These are phyloP conservation scores for Podospora comata DNA, from an alignment of 495 filamentous ascomycete genomes.

Conservation along the genomic window DNA sequence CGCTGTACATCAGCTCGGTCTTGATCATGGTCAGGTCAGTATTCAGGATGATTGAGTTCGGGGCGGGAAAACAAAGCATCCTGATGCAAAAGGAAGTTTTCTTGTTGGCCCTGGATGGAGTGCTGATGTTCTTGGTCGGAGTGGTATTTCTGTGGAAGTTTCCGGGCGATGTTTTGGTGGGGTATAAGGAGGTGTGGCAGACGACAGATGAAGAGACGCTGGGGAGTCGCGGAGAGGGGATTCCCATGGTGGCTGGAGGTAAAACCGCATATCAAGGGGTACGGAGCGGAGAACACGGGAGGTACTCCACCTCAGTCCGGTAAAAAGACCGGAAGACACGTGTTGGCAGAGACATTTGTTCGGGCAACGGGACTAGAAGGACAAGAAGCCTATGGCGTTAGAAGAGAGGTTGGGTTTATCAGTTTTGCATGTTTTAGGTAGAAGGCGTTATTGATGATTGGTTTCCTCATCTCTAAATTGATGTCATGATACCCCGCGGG, in stretches of 20 bases:
- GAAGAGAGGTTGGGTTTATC: no score
- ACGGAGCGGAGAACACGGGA: background rate
- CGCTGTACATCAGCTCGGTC: conserved; percentile 49
- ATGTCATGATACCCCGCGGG: no score
- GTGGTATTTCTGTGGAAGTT: conserved; percentile 25
- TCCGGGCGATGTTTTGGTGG: conserved; percentile 20
- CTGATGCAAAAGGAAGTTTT: conserved; percentile 23
- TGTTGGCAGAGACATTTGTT: no score
- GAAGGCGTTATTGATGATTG: no score
- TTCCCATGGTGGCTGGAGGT: background rate
- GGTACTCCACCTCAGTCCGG: background rate
- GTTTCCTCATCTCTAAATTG: no score
- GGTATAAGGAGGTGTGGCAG: conserved; percentile 23
- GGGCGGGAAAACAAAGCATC: conserved; percentile 17
- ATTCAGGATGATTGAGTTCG: conserved; percentile 62
- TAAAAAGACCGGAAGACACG: background rate
- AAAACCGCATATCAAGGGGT: background rate
- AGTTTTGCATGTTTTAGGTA: no score
- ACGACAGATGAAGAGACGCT: conserved; percentile 6
- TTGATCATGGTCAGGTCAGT: conserved; percentile 61
- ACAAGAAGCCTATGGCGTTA: no score
- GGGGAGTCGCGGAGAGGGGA: conserved; percentile 2
- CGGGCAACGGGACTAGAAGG: no score
- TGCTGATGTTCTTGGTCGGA: conserved; percentile 22
- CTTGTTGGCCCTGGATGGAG: conserved; percentile 23